These are phyloP conservation scores for Fraxinus cuspidata DNA, from an alignment of 257 asterid genomes.

Conservation along the genomic window DNA sequence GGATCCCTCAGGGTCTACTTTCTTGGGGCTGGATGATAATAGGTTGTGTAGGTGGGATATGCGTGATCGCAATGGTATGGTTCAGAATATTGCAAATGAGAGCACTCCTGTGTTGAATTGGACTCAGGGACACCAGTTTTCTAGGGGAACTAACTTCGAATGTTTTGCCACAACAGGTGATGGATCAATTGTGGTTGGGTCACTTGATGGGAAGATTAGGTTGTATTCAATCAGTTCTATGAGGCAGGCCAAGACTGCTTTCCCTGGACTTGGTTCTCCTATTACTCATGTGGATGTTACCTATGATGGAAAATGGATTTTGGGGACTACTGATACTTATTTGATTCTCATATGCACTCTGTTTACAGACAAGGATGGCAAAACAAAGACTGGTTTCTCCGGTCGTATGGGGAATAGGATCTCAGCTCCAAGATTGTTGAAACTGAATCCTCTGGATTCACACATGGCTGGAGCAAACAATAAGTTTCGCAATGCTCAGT, in stretches of 20 bases:
- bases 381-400: slow-evolving; percentile 74
- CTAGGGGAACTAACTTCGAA: slow-evolving; percentile 93
- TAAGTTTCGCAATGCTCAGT: slow-evolving; percentile 83
- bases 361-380: slow-evolving; percentile 86
- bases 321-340: slow-evolving; percentile 90
- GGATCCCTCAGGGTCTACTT: slow-evolving; percentile 95
- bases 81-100: slow-evolving; percentile 69
- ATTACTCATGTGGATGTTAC: slow-evolving; percentile 96
- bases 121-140: slow-evolving; percentile 98
- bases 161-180: slow-evolving; percentile 99
- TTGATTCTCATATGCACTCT: slow-evolving; percentile 78
- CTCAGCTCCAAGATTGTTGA: slow-evolving; percentile 86
- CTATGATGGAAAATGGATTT: slow-evolving; percentile 92
- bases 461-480: slow-evolving; percentile 84
- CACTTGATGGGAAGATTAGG: slow-evolving; percentile 95
- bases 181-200: slow-evolving; percentile 94
- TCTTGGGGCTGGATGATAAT: slow-evolving; percentile 92
- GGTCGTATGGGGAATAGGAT: slow-evolving; percentile 91
- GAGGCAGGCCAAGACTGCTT: slow-evolving; percentile 98
- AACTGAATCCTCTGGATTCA: slow-evolving; percentile 79
- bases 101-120: slow-evolving; percentile 90
- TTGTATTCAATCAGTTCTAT: slow-evolving; percentile 81
- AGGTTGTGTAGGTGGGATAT: slow-evolving; percentile 97
- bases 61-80: slow-evolving; percentile 88
- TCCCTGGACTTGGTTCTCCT: slow-evolving; percentile 95